Base-by-base conservation (phyloP, 192 early-diverging fungal genomes). In the Coemansia sp. region DNA sequence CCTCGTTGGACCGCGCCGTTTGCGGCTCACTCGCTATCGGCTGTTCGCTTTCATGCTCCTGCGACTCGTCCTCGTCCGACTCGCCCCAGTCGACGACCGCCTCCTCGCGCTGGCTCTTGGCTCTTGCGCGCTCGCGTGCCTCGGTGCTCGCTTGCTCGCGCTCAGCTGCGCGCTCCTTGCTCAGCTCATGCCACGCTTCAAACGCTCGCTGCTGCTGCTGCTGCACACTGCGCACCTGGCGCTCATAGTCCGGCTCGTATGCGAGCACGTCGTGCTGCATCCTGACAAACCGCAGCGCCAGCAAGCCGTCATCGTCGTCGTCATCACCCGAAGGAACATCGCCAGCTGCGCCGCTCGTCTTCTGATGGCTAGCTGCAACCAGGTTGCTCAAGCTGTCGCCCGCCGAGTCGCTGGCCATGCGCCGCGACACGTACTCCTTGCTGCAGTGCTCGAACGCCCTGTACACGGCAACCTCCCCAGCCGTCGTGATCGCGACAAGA, bases 201-300 rank as follows among this genome's bases (percentile, higher is more conserved):
- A 60, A 78, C 35, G 68, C 75, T 0, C 29, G 52, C n/a, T 42
- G 42, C 60, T 72, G 75, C 24, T 35, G 34, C 22, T 25, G 30
- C 60, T 72, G 75, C 8, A 61, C 68, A 8, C 60, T 39, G 18
- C 53, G 65, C 32, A 72, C 69, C 16, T 57, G 64, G n/a, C 57
- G 64, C 69, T 78, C 69, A 55, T 78, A 78, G 35, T 72, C 69
- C 10, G 75, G 75, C 24, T 65, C 66, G 22, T 78, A 78, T 6
- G 69, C 75, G 23, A 72, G 64, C 19, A 81, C 62, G 30, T 71
- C 66, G n/a, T 81, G 72, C 39, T 54, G 63, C 50, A 69, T 46
- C 18, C 66, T 69, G 11, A 28, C 42, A 58, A 74, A 74, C 16
- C 71, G 78, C 34, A 74, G 45, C 6, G 78, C 68, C 53, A 73